Base-by-base conservation (phyloP, 2,329 filamentous ascomycete genomes). In the Diplodia corticola region DNA sequence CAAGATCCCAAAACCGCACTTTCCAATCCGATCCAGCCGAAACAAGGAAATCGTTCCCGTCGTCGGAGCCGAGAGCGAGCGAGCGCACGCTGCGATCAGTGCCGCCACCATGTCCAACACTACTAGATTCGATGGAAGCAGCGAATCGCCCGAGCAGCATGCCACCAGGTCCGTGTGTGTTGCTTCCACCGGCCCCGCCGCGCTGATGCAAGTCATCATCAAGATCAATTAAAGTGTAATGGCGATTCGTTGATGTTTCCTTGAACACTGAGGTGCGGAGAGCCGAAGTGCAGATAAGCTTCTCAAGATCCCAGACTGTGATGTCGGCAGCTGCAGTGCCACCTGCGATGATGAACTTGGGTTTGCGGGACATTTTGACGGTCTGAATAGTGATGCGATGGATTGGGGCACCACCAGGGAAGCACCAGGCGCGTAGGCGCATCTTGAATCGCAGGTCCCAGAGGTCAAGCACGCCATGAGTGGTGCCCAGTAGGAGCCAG, bases 381-480 rank as follows among this genome's bases (percentile, higher is more conserved):
- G 76, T 73, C 73, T 96, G 92, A 0, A 96, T 82, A 66, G 87
- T 85, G 17, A 99, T 83, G 35, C 92, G 86, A 72, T 94, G 90
- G 69, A 98, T 92, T 20, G 91, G 84, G 1, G 89, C 88, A 68
- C 91, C 91, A 24, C 91, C 92, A 0, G 91, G 88, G 30, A 97
- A 85, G 0, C 92, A 92, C 92, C 93, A 98, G 15, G 89, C 91
- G 76, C 91, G 93, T 26, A 98, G 82, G 24, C 92, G 87, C 71
- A 98, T 86, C 70, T 88, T 90, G 83, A 99, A 99, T n/a, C 95
- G 90, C 48, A 99, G 83, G 77, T 99, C 95, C 95, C 95, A 99
- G 1, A 99, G 84, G 74, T 96, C 91, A 7, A 99, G 82, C 30
- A 98, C 89, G 40, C 96, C 95, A 75, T 98, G 93, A 0, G 92